Base-by-base conservation (phyloP, 768 basidiomycete genomes). In the Ephemerocybe angulata region DNA sequence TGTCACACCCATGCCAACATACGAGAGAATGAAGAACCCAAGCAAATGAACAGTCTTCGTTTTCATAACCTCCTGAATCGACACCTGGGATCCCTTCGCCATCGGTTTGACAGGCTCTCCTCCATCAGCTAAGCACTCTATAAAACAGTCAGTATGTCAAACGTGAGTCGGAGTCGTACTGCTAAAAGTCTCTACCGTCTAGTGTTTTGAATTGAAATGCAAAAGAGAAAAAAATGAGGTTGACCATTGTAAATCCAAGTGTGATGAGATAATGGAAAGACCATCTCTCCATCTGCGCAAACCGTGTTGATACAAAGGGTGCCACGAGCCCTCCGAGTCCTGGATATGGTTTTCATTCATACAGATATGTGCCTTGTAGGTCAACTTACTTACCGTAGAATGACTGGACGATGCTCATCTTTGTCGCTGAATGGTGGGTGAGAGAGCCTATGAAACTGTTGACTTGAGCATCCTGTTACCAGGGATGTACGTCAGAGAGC, bases 221-320 rank as follows among this genome's bases (percentile, higher is more conserved):
- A 2, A 61, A 53, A 2, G 77, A 58, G 4, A 93, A 67, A 3
- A 83, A 50, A 12, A 77, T 35, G 1, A 78, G 73, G 58, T 88
- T 91, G 38, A 72, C 58, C 15, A 83, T 52, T 0, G 88, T 83
- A n/a, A 94, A 59, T 1, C 82, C 86, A 0, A 93, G 68, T 0
- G 89, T 90, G 1, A 72, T 72, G 8, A 93, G 75, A 62, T 85
- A 94, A 65, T 93, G 87, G 65, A 88, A 86, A 1, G 85, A 88
- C 92, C 91, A 93, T 30, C 72, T 77, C 0, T 59, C 66, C 22
- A 81, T 61, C 53, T 83, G 81, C 0, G 88, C 76, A 59, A 95
- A 94, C 54, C 92, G 88, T 0, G 93, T 95, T 0, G 92, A 80
- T 0, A 87, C 82, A 17, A 95, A 76, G 2, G 93, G 93, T 0